Percentiles rank a stretch among this genome's conserved stretches.
phyloP scores from a whole-genome alignment of 2,329 filamentous ascomycete species.

The Talaromyces atroroseus region DNA sequence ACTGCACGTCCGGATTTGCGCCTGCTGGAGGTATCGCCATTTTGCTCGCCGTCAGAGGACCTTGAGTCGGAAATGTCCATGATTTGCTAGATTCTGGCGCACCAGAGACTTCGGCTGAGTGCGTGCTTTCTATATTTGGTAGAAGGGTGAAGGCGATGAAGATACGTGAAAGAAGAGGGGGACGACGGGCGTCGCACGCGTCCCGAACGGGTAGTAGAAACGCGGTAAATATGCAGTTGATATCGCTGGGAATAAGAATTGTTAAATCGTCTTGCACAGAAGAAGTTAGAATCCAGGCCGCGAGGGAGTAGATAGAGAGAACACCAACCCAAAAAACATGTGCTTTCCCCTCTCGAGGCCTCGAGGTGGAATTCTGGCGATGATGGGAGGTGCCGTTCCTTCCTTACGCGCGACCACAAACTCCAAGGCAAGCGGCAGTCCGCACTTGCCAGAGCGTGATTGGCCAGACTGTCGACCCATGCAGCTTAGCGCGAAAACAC shows the following conservation, averaged over 20 bases:
- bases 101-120: not conserved
- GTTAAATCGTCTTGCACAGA: not conserved
- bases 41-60: slow-evolving; percentile 12
- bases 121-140: not conserved
- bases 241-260: not conserved
- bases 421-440: not conserved
- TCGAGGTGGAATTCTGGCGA: not conserved
- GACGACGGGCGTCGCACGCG: slow-evolving; percentile 6
- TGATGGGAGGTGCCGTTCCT: not conserved
- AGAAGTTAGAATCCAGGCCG: not conserved
- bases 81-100: not conserved
- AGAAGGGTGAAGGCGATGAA: not conserved
- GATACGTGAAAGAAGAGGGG: slow-evolving; percentile 3
- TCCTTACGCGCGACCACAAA: slow-evolving; percentile 6
- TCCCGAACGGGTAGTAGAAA: slow-evolving; percentile 9
- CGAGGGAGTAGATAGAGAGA: not conserved
- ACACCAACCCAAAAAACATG: not conserved
- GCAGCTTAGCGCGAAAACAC: slow-evolving; percentile 4
- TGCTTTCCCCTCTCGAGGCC: not conserved
- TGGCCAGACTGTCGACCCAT: not conserved
- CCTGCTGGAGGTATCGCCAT: slow-evolving; percentile 11
- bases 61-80: slow-evolving; percentile 10
- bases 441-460: slow-evolving; percentile 1
- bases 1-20: slow-evolving; percentile 39
- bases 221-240: slow-evolving; percentile 2